phyloP scores from a whole-genome alignment of 192 early-diverging fungal genomes.

The Funneliformis mosseae region DNA sequence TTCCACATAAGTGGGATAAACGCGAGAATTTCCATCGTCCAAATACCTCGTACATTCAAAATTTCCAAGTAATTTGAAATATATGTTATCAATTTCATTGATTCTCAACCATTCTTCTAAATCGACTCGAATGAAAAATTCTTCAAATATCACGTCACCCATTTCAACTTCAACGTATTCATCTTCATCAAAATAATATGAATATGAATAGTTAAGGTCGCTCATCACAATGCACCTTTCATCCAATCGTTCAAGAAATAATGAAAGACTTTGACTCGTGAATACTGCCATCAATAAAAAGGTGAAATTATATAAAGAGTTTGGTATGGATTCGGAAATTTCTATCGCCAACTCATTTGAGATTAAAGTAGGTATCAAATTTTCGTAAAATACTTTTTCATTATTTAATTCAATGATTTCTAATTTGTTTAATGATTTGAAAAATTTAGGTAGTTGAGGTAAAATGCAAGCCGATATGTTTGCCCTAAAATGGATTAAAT shows the following conservation, averaged over 20 bases:
- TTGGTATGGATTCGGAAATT: background rate
- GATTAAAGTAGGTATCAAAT: background rate
- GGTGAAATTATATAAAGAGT: background rate
- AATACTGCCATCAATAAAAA: background rate
- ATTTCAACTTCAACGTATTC: background rate
- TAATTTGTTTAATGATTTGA: background rate
- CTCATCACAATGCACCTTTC: background rate
- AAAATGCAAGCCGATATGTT: background rate
- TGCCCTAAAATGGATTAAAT: background rate
- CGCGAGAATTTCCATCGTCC: background rate
- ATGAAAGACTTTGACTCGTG: background rate
- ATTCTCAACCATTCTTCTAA: background rate
- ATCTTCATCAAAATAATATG: background rate
- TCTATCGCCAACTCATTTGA: background rate
- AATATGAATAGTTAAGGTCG: background rate
- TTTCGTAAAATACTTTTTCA: background rate
- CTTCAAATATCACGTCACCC: background rate
- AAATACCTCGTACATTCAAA: background rate
- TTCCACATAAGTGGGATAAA: background rate
- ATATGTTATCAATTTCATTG: background rate
- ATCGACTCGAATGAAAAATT: background rate
- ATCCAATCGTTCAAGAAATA: background rate
- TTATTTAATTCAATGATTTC: background rate
- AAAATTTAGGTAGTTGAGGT: background rate
- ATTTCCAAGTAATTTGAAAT: background rate